Percentiles rank a stretch among this genome's conserved stretches.
phyloP scores from a whole-genome alignment of 202 grass and related monocot species.

The Digitaria exilis region DNA sequence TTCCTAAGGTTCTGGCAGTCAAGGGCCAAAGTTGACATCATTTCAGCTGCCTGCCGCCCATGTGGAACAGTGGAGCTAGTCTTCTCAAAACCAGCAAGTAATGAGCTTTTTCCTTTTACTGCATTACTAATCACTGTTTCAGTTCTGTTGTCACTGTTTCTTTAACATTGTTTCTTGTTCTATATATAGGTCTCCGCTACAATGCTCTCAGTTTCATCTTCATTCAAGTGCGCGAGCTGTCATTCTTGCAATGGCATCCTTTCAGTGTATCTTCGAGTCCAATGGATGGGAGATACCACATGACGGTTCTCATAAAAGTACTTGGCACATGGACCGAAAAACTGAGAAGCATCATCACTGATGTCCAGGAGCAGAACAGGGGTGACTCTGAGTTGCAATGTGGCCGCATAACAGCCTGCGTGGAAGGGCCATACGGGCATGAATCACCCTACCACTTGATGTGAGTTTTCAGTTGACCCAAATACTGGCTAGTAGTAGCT shows the following conservation, averaged over 20 bases:
- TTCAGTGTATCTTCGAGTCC: slow-evolving; percentile 97
- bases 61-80: slow-evolving; percentile 85
- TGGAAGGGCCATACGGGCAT: slow-evolving; percentile 94
- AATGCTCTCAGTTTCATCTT: slow-evolving; percentile 94
- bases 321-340: slow-evolving; percentile 83
- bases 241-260: slow-evolving; percentile 91
- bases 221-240: slow-evolving; percentile 81
- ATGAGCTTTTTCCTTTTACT: slow-evolving; percentile 6
- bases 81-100: slow-evolving; percentile 92
- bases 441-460: slow-evolving; percentile 96
- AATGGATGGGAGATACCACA: slow-evolving; percentile 87
- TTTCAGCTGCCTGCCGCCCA: slow-evolving; percentile 69
- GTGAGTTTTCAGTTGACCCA: slow-evolving; percentile 49
- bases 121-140: neutral
- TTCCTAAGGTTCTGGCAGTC: slow-evolving; percentile 94
- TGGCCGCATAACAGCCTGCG: slow-evolving; percentile 62
- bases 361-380: slow-evolving; percentile 48
- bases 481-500: neutral
- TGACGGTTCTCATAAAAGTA: slow-evolving; percentile 90
- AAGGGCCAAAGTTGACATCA: slow-evolving; percentile 76
- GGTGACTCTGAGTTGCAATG: slow-evolving; percentile 25
- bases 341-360: slow-evolving; percentile 62
- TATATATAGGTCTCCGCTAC: slow-evolving; percentile 80
- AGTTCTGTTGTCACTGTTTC: neutral
- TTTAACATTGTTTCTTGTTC: slow-evolving; percentile 15